Conservation (phyloP, 1,139 yeast species). For the Geotrichum reessii region DNA sequence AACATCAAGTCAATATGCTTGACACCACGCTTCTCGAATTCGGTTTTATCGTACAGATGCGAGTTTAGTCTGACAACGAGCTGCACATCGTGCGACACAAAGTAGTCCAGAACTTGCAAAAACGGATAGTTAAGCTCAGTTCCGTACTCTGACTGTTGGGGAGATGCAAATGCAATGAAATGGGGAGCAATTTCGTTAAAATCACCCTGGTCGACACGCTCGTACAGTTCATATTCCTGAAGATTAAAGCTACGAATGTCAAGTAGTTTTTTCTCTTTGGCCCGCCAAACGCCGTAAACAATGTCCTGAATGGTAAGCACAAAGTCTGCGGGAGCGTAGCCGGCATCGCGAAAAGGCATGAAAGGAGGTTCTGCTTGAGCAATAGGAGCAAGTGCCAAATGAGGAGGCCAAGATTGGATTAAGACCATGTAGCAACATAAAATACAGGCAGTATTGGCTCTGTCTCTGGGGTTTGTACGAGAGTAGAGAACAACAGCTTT, state of each 20-base stretch:
- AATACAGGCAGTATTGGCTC: slow-evolving; percentile 93
- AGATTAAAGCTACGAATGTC: slow-evolving; percentile 84
- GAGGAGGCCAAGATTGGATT: slow-evolving; percentile 97
- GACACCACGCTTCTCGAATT: slow-evolving; percentile 76
- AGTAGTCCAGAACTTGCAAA: slow-evolving; percentile 71
- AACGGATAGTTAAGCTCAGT: slow-evolving; percentile 40
- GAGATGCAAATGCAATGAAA: slow-evolving; percentile 96
- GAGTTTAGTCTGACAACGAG: slow-evolving; percentile 89
- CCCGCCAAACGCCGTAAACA: slow-evolving; percentile 95
- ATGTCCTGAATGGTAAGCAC: slow-evolving; percentile 90
- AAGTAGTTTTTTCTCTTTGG: slow-evolving; percentile 86
- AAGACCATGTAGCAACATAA: slow-evolving; percentile 91
- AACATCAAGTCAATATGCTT: slow-evolving; percentile 92
- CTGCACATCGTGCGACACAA: slow-evolving; percentile 66
- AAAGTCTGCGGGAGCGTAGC: slow-evolving; percentile 91
- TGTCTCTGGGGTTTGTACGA: slow-evolving; percentile 66
- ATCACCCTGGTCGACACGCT: slow-evolving; percentile 95
- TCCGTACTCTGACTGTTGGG: slow-evolving; percentile 58
- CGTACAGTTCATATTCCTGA: slow-evolving; percentile 89
- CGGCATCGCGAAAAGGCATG: slow-evolving; percentile 94
- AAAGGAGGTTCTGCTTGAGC: slow-evolving; percentile 91
- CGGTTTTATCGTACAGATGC: slow-evolving; percentile 76
- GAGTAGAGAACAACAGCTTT: slow-evolving; percentile 91
- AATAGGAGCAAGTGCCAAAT: slow-evolving; percentile 90
- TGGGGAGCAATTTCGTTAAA: slow-evolving; percentile 87